Conservation (phyloP, 306 rosid species). For the Mimosa bimucronata region DNA sequence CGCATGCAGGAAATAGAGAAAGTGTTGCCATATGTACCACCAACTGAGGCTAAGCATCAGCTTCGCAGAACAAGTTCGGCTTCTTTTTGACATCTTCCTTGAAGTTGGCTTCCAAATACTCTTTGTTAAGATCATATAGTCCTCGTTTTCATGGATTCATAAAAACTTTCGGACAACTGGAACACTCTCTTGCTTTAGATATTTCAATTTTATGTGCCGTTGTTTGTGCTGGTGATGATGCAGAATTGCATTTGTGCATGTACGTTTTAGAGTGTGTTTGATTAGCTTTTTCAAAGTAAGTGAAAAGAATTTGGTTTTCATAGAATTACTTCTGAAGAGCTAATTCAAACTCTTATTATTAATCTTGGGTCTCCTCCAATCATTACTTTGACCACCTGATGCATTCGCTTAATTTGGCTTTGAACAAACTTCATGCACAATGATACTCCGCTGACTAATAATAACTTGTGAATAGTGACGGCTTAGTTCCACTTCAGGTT, state of each 20-base stretch:
- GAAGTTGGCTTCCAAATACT: background rate
- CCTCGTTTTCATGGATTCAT: background rate
- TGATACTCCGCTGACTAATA: background rate
- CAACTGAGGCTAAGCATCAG: slow-evolving; percentile 52
- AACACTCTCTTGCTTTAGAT: background rate
- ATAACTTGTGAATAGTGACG: background rate
- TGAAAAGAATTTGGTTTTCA: too few relatives aligned
- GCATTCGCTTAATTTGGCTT: background rate
- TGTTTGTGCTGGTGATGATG: background rate
- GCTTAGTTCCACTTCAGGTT: background rate
- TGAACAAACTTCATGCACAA: background rate
- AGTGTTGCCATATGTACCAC: slow-evolving; percentile 45
- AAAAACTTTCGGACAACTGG: background rate
- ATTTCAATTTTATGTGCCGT: background rate
- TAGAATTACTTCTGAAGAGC: too few relatives aligned
- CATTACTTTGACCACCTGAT: background rate
- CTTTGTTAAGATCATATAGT: background rate
- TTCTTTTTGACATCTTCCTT: slow-evolving; percentile 34
- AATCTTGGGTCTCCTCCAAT: background rate
- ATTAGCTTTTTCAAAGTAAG: too few relatives aligned
- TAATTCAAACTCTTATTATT: too few relatives aligned
- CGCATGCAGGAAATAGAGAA: slow-evolving; percentile 52
- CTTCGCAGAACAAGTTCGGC: slow-evolving; percentile 61
- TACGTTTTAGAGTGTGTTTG: background rate
- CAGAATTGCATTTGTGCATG: slow-evolving; percentile 14